Base-by-base conservation (phyloP, 169 alveolate genomes). In the Hammondia hammondi region DNA sequence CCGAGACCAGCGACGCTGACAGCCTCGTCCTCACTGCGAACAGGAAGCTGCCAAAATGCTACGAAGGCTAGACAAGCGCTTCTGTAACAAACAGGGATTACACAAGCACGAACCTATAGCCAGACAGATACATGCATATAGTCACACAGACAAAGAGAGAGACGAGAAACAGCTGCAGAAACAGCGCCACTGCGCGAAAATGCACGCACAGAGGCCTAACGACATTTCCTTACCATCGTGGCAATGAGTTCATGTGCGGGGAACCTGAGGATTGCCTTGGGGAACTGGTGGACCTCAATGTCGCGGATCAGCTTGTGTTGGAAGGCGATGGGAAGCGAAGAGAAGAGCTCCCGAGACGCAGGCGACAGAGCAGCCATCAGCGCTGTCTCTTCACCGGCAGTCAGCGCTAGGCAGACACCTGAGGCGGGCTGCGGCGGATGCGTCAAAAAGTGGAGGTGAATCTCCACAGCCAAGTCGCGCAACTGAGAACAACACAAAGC, bases 211-310 rank as follows among this genome's bases (percentile, higher is more conserved):
- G 43, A 39, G 43, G 0, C 43, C 43, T 39, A 39, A 39, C 43
- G 43, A 39, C 61, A 0, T 52, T 3, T 52, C 19, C 61, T 14
- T 52, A 43, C 14, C 43, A 91, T 90, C 94, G 77, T 46, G 35
- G 89, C 77, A 77, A 91, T 48, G 39, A 82, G 57, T 29, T 73
- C 88, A n/a, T 46, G 82, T 6, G 85, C n/a, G n/a, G 94, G 94
- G 90, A 91, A 91, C 9, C 90, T 39, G 24, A 61, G 48, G 67
- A 84, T 72, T 19, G 61, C 85, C 81, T 32, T 27, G 72, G 94
- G 89, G 90, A 48, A 91, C 52, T 27, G 29, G 81, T 56, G 94
- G 43, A 35, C 72, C 5, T n/a, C 57, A 43, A 91, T 29, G 39
- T 48, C 39, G 7, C 70, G 56, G 0, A 77, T 37, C 21, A 91